These are phyloP conservation scores for Backusella macrospora DNA, from an alignment of 192 early-diverging fungal species.

Conservation along the genomic window DNA sequence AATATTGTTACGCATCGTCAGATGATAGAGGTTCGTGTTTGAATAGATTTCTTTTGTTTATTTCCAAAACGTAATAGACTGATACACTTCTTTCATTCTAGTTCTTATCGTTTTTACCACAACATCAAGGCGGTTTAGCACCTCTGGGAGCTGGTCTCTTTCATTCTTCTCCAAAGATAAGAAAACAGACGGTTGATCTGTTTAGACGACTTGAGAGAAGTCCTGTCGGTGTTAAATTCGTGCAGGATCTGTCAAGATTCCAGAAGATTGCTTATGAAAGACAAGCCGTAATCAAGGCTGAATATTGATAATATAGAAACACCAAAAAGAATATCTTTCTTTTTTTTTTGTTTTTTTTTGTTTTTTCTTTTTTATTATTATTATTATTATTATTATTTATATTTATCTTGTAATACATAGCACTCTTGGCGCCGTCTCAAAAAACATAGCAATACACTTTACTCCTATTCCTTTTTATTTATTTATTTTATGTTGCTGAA, in stretches of 20 bases:
- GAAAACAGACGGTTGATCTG: slow-evolving; percentile 70
- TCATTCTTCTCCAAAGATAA: slow-evolving; percentile 68
- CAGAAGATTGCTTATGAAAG: slow-evolving; percentile 50
- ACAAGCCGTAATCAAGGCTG: background rate
- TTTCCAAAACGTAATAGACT: too few relatives aligned
- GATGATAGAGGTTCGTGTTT: slow-evolving; percentile 66
- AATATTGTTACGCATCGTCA: slow-evolving; percentile 72
- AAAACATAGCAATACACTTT: too few relatives aligned
- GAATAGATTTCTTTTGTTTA: background rate
- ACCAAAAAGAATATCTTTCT: background rate
- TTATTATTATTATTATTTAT: background rate
- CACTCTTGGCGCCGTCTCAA: too few relatives aligned
- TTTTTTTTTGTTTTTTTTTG: too few relatives aligned
- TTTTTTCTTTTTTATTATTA: too few relatives aligned
- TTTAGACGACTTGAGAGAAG: slow-evolving; percentile 74
- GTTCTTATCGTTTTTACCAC: slow-evolving; percentile 73
- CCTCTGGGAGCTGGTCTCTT: slow-evolving; percentile 83
- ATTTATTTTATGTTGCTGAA: too few relatives aligned
- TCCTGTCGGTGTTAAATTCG: slow-evolving; percentile 52
- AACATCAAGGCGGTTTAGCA: slow-evolving; percentile 78
- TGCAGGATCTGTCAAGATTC: slow-evolving; percentile 44
- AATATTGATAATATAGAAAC: background rate
- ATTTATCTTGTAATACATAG: background rate
- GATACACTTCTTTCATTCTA: too few relatives aligned
- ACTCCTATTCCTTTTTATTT: too few relatives aligned